Percentiles rank a stretch among this genome's conserved stretches.
Conservation (phyloP, 768 basidiomycete genomes). For the Mycena haematopus region DNA sequence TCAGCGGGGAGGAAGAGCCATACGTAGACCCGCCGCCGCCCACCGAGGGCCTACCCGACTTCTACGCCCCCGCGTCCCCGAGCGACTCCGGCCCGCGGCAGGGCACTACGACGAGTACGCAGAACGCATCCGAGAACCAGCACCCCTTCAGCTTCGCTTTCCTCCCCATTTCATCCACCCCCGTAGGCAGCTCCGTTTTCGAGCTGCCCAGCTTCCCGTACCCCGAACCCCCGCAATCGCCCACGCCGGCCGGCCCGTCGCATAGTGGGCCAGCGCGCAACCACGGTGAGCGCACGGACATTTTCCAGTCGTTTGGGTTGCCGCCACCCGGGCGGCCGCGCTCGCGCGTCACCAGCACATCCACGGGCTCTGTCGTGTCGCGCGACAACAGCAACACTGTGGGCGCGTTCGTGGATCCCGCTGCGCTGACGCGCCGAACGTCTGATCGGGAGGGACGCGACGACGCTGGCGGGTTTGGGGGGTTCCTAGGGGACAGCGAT, state of each 20-base stretch:
- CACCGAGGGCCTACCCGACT: conserved; percentile 57
- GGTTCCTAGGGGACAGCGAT: conserved; percentile 11
- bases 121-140: conserved; percentile 59
- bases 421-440: conserved; percentile 42
- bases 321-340: conserved; percentile 50
- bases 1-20: conserved; percentile 50
- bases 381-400: conserved; percentile 33
- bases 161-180: conserved; percentile 58
- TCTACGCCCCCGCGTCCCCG: conserved; percentile 53
- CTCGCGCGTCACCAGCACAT: conserved; percentile 44
- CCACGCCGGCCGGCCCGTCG: conserved; percentile 53
- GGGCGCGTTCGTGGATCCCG: conserved; percentile 50
- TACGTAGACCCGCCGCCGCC: conserved; percentile 56
- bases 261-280: conserved; percentile 34
- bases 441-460: conserved; percentile 31
- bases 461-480: conserved; percentile 34
- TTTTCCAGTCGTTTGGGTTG: conserved; percentile 54
- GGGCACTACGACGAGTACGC: conserved; percentile 48
- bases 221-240: conserved; percentile 64
- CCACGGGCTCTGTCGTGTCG: conserved; percentile 29
- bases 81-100: conserved; percentile 38
- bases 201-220: conserved; percentile 52
- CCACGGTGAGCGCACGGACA: conserved; percentile 48
- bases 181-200: conserved; percentile 49
- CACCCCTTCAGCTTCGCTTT: conserved; percentile 61